These are phyloP conservation scores for Yarrowia deformans DNA, from an alignment of 805 yeast genomes.

Conservation along the genomic window DNA sequence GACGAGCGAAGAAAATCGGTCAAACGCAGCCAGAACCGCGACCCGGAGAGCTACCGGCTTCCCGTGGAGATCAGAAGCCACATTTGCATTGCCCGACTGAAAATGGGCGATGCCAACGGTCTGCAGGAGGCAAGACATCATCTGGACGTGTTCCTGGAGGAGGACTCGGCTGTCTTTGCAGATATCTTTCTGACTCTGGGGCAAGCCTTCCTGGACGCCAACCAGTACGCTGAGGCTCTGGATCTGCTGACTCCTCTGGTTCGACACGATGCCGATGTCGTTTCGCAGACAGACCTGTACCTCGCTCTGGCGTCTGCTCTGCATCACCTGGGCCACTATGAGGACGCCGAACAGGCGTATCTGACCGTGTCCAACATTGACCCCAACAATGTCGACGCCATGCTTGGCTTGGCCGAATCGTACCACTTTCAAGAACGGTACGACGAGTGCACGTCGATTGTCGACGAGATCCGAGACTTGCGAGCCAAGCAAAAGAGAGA, in stretches of 20 bases:
- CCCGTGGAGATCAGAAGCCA: slow-evolving; percentile 91
- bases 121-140: slow-evolving; percentile 76
- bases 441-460: slow-evolving; percentile 48
- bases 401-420: slow-evolving; percentile 82
- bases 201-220: slow-evolving; percentile 69
- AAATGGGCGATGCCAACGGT: slow-evolving; percentile 52
- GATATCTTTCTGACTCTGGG: slow-evolving; percentile 85
- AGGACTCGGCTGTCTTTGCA: slow-evolving; percentile 64
- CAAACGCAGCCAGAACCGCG: slow-evolving; percentile 38
- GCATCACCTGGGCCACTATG: slow-evolving; percentile 70
- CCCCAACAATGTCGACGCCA: slow-evolving; percentile 72
- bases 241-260: slow-evolving; percentile 65
- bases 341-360: slow-evolving; percentile 48
- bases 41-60: slow-evolving; percentile 53
- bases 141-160: slow-evolving; percentile 63
- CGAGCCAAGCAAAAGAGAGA: slow-evolving; percentile 41
- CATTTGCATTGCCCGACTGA: slow-evolving; percentile 75
- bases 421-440: slow-evolving; percentile 56
- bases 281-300: slow-evolving; percentile 13
- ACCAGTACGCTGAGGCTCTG: slow-evolving; percentile 77
- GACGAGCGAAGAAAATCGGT: slow-evolving; percentile 64
- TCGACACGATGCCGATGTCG: slow-evolving; percentile 50
- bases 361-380: slow-evolving; percentile 45
- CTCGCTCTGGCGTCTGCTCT: slow-evolving; percentile 59
- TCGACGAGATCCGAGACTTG: slow-evolving; percentile 46